These are phyloP conservation scores for Mycena pura DNA, from an alignment of 768 basidiomycete genomes.

Conservation along the genomic window DNA sequence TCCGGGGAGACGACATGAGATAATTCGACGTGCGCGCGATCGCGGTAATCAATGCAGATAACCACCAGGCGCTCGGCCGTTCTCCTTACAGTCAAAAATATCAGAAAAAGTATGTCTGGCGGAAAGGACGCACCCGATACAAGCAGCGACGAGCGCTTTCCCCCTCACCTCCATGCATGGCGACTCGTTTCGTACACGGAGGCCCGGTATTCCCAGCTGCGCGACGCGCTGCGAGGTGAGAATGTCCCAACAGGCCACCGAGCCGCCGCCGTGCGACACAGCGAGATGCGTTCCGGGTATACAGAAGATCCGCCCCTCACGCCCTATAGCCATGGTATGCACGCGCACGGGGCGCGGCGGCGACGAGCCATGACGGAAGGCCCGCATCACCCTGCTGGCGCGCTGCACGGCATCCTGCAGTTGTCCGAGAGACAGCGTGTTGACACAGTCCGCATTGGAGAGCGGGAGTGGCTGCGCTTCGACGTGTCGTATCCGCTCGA, in stretches of 20 bases:
- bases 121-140: not conserved
- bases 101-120: no score
- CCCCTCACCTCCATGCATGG: not conserved
- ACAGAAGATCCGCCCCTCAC: not conserved
- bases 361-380: not conserved
- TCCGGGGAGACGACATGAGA: not conserved
- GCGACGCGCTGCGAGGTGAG: not conserved
- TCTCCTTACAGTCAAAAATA: not conserved
- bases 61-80: not conserved
- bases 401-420: not conserved
- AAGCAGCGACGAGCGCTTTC: not conserved
- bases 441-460: not conserved
- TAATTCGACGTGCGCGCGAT: not conserved
- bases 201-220: not conserved
- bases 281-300: not conserved
- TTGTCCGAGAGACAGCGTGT: not conserved
- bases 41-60: not conserved
- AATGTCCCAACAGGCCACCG: slow-evolving; percentile 1
- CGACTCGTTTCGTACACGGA: not conserved
- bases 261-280: not conserved
- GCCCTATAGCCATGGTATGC: not conserved
- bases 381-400: not conserved
- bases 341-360: not conserved
- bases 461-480: not conserved
- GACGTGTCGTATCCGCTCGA: not conserved